Evolutionary conservation across 805 yeast species (phyloP).

Genomic region (Suhomyces tanzawaensis): DNA sequence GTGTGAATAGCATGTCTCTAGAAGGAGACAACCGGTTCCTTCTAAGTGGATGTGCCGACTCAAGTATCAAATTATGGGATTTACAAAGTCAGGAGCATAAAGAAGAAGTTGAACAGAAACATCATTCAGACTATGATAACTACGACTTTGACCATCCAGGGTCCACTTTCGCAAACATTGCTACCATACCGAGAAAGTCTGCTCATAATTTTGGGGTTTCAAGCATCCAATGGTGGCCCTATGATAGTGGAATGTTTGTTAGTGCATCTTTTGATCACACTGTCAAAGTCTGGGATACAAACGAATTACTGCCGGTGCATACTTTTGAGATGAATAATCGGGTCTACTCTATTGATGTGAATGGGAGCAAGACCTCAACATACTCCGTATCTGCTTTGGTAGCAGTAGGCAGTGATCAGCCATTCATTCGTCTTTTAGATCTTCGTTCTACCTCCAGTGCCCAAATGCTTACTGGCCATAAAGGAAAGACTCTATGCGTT

Average conservation of each 20-base stretch:
- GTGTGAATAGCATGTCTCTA: conserved; percentile 57
- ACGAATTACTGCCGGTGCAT: conserved; percentile 61
- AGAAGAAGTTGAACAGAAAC: conserved; percentile 12
- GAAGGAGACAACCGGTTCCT: conserved; percentile 51
- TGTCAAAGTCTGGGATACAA: conserved; percentile 80
- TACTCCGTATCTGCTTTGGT: conserved; percentile 46
- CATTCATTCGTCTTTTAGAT: conserved; percentile 68
- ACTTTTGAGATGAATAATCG: conserved; percentile 59
- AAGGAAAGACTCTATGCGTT: conserved; percentile 53
- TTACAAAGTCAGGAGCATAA: conserved; percentile 15
- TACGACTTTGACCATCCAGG: conserved; percentile 34
- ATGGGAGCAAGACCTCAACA: conserved; percentile 17
- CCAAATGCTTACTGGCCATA: conserved; percentile 66
- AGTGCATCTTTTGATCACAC: conserved; percentile 77
- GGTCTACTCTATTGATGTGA: conserved; percentile 64
- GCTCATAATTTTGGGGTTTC: conserved; percentile 74
- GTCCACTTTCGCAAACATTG: conserved; percentile 24
- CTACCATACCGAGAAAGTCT: conserved; percentile 36
- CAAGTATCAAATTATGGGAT: conserved; percentile 68
- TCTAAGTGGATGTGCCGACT: conserved; percentile 73
- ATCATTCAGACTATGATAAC: conserved; percentile 17
- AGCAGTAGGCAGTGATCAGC: conserved; percentile 70
- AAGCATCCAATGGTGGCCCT: conserved; percentile 81
- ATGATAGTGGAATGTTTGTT: conserved; percentile 81
- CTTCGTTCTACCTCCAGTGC: conserved; percentile 70